Base-by-base conservation (phyloP, 73 alveolate genomes). In the Diophrys sp. region DNA sequence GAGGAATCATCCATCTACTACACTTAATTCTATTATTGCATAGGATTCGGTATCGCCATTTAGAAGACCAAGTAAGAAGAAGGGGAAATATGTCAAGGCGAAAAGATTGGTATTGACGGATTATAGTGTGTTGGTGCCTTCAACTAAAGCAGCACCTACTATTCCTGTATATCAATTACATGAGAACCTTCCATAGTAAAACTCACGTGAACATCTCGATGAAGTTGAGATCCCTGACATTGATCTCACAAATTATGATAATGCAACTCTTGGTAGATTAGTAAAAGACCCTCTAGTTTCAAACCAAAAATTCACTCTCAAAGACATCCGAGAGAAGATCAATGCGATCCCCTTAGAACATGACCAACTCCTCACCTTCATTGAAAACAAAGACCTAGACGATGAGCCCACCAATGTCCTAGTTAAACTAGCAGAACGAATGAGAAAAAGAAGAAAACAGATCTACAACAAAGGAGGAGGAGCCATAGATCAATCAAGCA, bases 221-320 rank as follows among this genome's bases (percentile, higher is more conserved):
- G 93, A 85, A 44, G 93, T 85, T n/a, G 93, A 85, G 73, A 78
- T 85, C 24, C 93, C 93, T 28, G 93, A 85, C 79, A 85, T 85
- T 30, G 93, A 85, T 69, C 56, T 85, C 67, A 78, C 83, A 55
- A 85, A 85, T 67, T 85, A 26, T 44, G 74, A 78, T 28, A 84
- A 85, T 32, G 93, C 77, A 31, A 62, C 88, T 0, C 85, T 85
- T 30, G 77, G 80, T 2, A 62, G 31, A 31, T 25, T 73, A 18
- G 57, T 29, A 54, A 75, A 77, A 75, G 67, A 70, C 70, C 68
- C 66, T 75, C 33, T 73, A 75, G 77, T 72, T 56, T 53, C 62
- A 0, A 74, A 74, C 54, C 71, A 57, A 8, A 56, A 34, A 44
- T 83, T 83, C 53, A 14, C 85, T 11, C n/a, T 75, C 25, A 27